phyloP scores from a whole-genome alignment of 768 basidiomycete genomes.

The Termitomyces sp. region DNA sequence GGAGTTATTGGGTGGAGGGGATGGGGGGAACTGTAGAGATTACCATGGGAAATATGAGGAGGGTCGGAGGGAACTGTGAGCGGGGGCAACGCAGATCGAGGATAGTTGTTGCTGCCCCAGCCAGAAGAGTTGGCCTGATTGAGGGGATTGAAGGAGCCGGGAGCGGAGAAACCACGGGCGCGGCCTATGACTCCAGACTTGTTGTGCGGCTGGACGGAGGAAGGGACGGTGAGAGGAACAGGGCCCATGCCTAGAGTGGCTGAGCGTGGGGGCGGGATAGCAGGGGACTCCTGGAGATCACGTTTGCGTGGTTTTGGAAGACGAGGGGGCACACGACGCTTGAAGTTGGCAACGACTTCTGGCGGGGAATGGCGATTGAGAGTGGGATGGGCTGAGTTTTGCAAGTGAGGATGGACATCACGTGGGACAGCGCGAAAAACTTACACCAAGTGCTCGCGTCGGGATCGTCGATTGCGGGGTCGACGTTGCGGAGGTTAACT shows the following conservation, averaged over 20 bases:
- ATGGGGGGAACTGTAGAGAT: slow-evolving; percentile 58
- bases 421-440: slow-evolving; percentile 27
- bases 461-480: slow-evolving; percentile 92
- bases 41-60: slow-evolving; percentile 53
- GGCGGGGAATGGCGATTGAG: slow-evolving; percentile 88
- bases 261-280: slow-evolving; percentile 74
- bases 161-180: slow-evolving; percentile 79
- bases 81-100: slow-evolving; percentile 69
- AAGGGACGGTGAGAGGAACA: slow-evolving; percentile 63
- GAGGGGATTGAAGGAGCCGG: slow-evolving; percentile 74
- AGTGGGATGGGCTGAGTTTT: slow-evolving; percentile 76
- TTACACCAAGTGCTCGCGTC: slow-evolving; percentile 97
- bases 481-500: slow-evolving; percentile 92
- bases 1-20: slow-evolving; percentile 66
- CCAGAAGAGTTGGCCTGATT: slow-evolving; percentile 46
- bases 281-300: slow-evolving; percentile 64
- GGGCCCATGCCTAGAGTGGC: slow-evolving; percentile 60
- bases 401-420: slow-evolving; percentile 7
- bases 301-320: slow-evolving; percentile 85
- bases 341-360: slow-evolving; percentile 91
- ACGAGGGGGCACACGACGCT: slow-evolving; percentile 91
- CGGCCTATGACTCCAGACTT: slow-evolving; percentile 50
- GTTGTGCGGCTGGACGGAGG: slow-evolving; percentile 37
- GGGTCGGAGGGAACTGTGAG: slow-evolving; percentile 80
- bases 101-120: slow-evolving; percentile 58